Conservation (phyloP, 495 filamentous ascomycete species). For the Schizothecium vesticola region DNA sequence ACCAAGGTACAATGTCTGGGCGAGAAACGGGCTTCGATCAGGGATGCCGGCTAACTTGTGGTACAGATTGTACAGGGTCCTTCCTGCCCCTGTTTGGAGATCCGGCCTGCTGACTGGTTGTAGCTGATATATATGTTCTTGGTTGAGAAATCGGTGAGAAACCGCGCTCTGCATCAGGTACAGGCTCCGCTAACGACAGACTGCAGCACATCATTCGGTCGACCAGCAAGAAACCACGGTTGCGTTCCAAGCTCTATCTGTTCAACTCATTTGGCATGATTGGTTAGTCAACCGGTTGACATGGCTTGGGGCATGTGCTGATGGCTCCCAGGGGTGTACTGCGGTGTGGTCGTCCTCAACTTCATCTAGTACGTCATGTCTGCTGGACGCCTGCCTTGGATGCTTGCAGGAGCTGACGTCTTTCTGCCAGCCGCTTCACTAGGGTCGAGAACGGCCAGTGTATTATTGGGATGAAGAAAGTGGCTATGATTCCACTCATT, state of each 20-base stretch:
- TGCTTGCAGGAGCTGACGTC: neutral
- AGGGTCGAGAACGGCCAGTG: conserved; percentile 43
- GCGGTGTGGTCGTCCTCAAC: conserved; percentile 42
- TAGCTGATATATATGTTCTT: conserved; percentile 51
- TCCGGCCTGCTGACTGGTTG: neutral
- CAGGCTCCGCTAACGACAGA: neutral
- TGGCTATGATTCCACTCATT: conserved; percentile 48
- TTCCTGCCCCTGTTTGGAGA: conserved; percentile 3
- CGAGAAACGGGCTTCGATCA: conserved; percentile 1
- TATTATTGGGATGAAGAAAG: conserved; percentile 48
- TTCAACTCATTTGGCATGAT: conserved; percentile 52
- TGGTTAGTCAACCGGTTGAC: conserved; percentile 22
- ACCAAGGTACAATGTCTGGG: conserved; percentile 38
- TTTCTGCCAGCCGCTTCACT: conserved; percentile 37
- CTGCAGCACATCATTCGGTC: conserved; percentile 46
- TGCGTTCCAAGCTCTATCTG: conserved; percentile 46
- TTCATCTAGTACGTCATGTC: conserved; percentile 43
- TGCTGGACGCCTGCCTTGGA: neutral
- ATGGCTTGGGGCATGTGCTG: conserved; percentile 1
- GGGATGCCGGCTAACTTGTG: neutral
- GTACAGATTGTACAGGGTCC: conserved; percentile 32
- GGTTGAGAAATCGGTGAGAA: conserved; percentile 46
- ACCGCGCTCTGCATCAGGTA: neutral
- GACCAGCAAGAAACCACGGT: conserved; percentile 33
- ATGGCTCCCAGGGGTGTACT: conserved; percentile 36